These are phyloP conservation scores for Oidiodendron maius DNA, from an alignment of 495 filamentous ascomycete species.

Conservation along the genomic window DNA sequence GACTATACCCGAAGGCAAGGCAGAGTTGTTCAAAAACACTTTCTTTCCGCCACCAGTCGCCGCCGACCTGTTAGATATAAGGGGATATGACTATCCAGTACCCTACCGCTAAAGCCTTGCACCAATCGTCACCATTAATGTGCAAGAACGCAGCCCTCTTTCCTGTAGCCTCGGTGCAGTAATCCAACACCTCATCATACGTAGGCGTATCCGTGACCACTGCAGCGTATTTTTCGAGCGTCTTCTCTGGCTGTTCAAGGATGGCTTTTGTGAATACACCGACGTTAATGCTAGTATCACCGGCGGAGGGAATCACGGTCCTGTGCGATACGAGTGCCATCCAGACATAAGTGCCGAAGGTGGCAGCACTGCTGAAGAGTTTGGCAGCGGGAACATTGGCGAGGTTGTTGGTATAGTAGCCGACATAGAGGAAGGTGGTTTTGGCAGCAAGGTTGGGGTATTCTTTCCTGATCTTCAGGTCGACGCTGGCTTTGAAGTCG, in stretches of 20 bases:
- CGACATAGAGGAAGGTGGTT: constrained; percentile 33
- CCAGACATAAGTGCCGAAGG: background rate
- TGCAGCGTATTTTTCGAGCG: background rate
- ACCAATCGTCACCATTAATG: background rate
- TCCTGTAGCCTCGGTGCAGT: background rate
- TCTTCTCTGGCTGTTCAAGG: background rate
- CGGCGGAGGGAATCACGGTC: background rate
- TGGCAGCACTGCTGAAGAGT: background rate
- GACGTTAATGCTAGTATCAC: background rate
- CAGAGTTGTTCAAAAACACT: no score
- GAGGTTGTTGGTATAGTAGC: constrained; percentile 18
- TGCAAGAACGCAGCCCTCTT: background rate
- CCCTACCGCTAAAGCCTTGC: no score
- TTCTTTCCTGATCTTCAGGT: constrained; percentile 24
- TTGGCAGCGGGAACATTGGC: background rate
- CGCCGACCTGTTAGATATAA: no score
- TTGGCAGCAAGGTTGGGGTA: constrained; percentile 32
- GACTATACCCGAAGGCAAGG: no score
- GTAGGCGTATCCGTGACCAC: background rate
- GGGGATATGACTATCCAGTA: no score
- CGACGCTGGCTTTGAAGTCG: constrained; percentile 29
- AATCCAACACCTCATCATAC: background rate
- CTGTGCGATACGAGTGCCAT: background rate
- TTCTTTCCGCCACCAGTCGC: no score
- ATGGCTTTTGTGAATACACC: background rate